These are phyloP conservation scores for Goniomonas avonlea DNA, from an alignment of 78 protist species.

Conservation along the genomic window DNA sequence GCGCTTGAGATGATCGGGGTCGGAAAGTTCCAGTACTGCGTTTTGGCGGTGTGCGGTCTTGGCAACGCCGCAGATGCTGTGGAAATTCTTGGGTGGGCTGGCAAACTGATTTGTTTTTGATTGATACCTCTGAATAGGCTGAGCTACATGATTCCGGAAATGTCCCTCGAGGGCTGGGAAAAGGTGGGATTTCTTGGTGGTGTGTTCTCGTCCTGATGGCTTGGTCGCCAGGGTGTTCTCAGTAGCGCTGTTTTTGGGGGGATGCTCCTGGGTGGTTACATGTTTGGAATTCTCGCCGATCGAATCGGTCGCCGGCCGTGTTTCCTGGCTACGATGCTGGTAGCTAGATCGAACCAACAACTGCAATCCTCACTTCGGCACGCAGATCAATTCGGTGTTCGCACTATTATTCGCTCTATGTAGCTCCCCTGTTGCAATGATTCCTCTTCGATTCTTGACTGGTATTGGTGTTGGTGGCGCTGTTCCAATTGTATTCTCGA, in stretches of 20 bases:
- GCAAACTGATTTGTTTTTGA: no score
- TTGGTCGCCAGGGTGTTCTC: background rate
- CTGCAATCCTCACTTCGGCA: no score
- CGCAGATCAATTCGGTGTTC: slow-evolving; percentile 24
- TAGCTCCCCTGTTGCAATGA: background rate
- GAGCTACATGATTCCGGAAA: background rate
- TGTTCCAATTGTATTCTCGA: slow-evolving; percentile 32
- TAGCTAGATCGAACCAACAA: no score
- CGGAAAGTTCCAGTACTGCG: slow-evolving; percentile 1
- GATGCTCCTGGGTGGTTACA: slow-evolving; percentile 36
- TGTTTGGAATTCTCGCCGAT: slow-evolving; percentile 23
- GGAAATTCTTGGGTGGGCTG: no score
- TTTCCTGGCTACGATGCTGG: slow-evolving; percentile 5
- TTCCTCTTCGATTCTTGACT: slow-evolving; percentile 14
- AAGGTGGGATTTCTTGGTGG: no score
- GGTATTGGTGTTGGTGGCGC: slow-evolving; percentile 43
- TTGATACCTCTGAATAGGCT: background rate
- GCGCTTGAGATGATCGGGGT: slow-evolving; percentile 3
- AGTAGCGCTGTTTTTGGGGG: slow-evolving; percentile 23
- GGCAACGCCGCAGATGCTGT: slow-evolving; percentile 35
- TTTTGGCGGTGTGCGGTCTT: background rate
- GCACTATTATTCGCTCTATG: background rate
- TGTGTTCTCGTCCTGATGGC: no score
- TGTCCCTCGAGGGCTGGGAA: no score
- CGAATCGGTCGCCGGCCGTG: background rate